Evolutionary conservation across 257 asterid species (phyloP), one percentile per base, ranked within the genome.

Genomic region (Mentha longifolia): DNA sequence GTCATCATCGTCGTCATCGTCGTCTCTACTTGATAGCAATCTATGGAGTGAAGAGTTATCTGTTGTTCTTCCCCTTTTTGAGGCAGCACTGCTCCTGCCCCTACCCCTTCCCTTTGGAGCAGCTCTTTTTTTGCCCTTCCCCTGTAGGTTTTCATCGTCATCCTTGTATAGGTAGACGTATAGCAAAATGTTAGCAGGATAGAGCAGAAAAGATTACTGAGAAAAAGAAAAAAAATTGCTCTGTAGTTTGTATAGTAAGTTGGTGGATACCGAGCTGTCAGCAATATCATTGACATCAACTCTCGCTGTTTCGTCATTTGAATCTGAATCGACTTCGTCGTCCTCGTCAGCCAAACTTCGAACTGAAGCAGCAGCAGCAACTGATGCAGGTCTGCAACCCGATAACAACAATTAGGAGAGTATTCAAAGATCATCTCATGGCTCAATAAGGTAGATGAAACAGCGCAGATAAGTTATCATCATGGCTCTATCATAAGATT

Each of bases 21-120:
- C 87, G n/a, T 89, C 90, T 62, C 76, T 85, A 62, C 79, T 84
- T 78, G 82, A 68, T 51, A 91, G 86, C 85, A 91, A 74, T 83
- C 86, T 87, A 37, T 83, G 85, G 69, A 94, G 80, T 71, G 98
- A 89, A 79, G 96, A 82, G 84, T 59, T 91, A 20, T 85, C 97
- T 45, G 95, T 58, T 74, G 80, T 85, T 74, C 80, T 82, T 75
- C 97, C 97, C 84, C 98, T 91, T 83, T 94, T 91, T 65, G 98
- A 80, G 30, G 91, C 33, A 35, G 95, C 63, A 47, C 87, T 69
- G 72, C 89, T 95, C 84, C 91, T 83, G 75, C 89, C 96, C 80
- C 92, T 82, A 37, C 91, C 96, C 83, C 86, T 86, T 80, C 97
- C 96, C 86, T 86, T 86, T 61, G 96, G 87, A 72, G 95, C 96